Base-by-base conservation (phyloP, 441 rosid genomes). In the Viola pubescens region DNA sequence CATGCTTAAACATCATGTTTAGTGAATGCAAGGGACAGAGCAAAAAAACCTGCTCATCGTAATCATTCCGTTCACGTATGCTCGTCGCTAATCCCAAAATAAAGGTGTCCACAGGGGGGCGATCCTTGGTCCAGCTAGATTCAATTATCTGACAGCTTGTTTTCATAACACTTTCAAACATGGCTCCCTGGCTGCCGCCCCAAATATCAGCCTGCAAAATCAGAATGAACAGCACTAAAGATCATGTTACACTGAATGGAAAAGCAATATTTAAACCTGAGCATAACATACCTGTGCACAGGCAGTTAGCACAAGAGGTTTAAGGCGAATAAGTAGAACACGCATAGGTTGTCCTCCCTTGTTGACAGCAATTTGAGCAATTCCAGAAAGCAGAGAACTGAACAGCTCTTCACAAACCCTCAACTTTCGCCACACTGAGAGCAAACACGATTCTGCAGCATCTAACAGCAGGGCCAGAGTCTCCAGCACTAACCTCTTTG, bases 21-120 rank as follows among this genome's bases (percentile, higher is more conserved):
- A 54, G 34, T 56, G 41, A 52, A 45, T 58, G 26, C 40, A 46
- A 13, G 16, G 38, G 62, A 52, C 5, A 46, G 4, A 37, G 44
- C 9, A 50, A 65, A 60, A 74, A 39, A 44, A 92, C 99, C 99
- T 85, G 95, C 59, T 90, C 97, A 68, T 82, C 87, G 41, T 78
- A 85, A 75, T 92, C 98, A 68, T 84, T 87, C 76, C 94, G 80
- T 75, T 94, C 97, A 37, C 96, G 95, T 46, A 94, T 78, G 61
- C 90, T 86, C 73, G 91, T 73, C 48, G 91, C 94, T 75, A 94
- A 72, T 54, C 97, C 97, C 83, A 77, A 81, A 69, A 94, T 85
- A 79, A 88, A 94, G 63, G 95, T 90, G 79, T 94, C 97, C 66
- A 94, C 86, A 55, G 99, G 96, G 67, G 94, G 85, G 37, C 97